Percentiles rank a stretch among this genome's conserved stretches.
These are phyloP conservation scores for Diplodia mutila DNA, from an alignment of 2,329 filamentous ascomycete genomes.

Conservation along the genomic window DNA sequence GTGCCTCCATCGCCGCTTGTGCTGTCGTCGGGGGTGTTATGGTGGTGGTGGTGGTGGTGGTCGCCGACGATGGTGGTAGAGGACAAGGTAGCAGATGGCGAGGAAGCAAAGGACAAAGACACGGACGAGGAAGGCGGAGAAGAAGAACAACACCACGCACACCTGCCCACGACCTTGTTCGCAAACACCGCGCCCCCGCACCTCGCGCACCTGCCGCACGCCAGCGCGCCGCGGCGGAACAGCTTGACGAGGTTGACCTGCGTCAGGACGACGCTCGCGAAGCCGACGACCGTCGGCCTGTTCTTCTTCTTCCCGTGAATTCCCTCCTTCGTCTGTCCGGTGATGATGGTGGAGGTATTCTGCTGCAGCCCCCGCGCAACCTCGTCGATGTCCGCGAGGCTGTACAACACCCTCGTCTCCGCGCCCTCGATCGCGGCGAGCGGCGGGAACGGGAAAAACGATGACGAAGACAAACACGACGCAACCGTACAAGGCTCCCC, in stretches of 20 bases:
- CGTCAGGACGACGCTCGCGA: slow-evolving; percentile 50
- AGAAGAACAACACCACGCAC: not conserved
- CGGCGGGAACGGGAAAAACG: slow-evolving; percentile 29
- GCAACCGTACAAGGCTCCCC: not conserved
- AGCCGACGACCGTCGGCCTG: slow-evolving; percentile 37
- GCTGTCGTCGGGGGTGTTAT: too few species aligned
- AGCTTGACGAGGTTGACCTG: slow-evolving; percentile 47
- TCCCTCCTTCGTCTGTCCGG: slow-evolving; percentile 27
- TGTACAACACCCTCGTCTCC: slow-evolving; percentile 44
- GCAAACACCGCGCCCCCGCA: slow-evolving; percentile 60
- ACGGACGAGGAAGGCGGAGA: too few species aligned
- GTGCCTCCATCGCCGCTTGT: too few species aligned
- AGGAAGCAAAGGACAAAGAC: too few species aligned
- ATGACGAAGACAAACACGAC: not conserved
- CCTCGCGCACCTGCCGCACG: slow-evolving; percentile 51
- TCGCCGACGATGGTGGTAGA: too few species aligned
- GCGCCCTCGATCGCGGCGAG: slow-evolving; percentile 32
- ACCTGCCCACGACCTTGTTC: slow-evolving; percentile 42
- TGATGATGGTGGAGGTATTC: too few species aligned
- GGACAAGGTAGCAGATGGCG: too few species aligned
- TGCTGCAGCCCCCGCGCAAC: slow-evolving; percentile 32
- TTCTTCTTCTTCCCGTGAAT: not conserved
- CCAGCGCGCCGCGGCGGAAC: slow-evolving; percentile 49
- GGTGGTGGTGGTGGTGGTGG: too few species aligned
- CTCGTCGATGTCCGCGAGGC: slow-evolving; percentile 51